Evolutionary conservation across 495 filamentous ascomycete species (phyloP).

Genomic region (Platismatia glauca): DNA sequence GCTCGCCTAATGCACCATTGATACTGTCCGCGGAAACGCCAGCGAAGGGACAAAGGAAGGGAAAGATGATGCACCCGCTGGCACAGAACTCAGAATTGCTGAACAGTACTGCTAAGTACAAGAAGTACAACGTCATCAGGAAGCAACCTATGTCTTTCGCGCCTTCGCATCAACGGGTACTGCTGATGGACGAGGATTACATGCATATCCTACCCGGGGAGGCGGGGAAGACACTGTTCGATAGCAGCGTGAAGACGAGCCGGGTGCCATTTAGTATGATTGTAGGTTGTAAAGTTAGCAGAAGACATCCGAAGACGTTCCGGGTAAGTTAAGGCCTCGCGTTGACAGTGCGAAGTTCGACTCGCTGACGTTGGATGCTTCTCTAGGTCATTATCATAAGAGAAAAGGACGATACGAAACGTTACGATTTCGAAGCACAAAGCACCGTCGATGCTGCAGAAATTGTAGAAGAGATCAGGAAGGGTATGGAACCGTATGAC

Average conservation of each 20-base stretch:
- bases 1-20: slow-evolving; percentile 68
- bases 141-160: slow-evolving; percentile 93
- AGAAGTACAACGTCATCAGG: slow-evolving; percentile 83
- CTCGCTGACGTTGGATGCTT: background rate
- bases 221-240: slow-evolving; percentile 44
- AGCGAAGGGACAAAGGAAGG: slow-evolving; percentile 13
- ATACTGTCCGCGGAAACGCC: slow-evolving; percentile 43
- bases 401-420: slow-evolving; percentile 78
- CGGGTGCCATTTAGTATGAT: slow-evolving; percentile 89
- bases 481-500: slow-evolving; percentile 45
- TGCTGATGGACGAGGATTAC: slow-evolving; percentile 91
- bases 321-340: slow-evolving; percentile 43
- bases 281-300: slow-evolving; percentile 84
- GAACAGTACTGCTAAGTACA: slow-evolving; percentile 54
- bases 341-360: background rate
- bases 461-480: slow-evolving; percentile 79
- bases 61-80: slow-evolving; percentile 59
- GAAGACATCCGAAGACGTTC: slow-evolving; percentile 86
- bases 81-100: slow-evolving; percentile 71
- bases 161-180: slow-evolving; percentile 68
- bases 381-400: slow-evolving; percentile 63
- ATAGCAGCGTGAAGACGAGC: slow-evolving; percentile 59
- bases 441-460: slow-evolving; percentile 72
- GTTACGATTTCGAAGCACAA: slow-evolving; percentile 92
- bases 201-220: slow-evolving; percentile 85